phyloP scores from a whole-genome alignment of 1,284 basidiomycete genomes.

The Malassezia globosa region DNA sequence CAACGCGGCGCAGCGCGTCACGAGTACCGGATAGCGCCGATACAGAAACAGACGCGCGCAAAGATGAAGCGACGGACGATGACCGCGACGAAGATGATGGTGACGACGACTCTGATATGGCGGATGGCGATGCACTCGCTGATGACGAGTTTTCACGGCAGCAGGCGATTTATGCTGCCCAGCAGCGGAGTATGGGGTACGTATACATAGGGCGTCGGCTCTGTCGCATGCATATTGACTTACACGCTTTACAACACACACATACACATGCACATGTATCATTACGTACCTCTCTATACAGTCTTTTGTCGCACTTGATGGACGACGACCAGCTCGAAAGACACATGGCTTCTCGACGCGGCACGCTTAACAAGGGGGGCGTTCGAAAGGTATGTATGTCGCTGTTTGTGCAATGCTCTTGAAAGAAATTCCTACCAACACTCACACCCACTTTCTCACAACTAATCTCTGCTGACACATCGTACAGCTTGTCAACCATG shows the following conservation, averaged over 20 bases:
- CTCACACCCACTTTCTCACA: neutral
- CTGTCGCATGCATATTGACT: neutral
- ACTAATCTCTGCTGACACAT: too few relatives aligned
- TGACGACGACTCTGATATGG: conserved; percentile 38
- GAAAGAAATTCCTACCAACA: too few relatives aligned
- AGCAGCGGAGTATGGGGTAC: conserved; percentile 47
- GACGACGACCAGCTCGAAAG: conserved; percentile 71
- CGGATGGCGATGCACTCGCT: conserved; percentile 31
- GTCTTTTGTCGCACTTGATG: conserved; percentile 76
- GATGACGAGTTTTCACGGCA: conserved; percentile 32
- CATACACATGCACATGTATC: too few relatives aligned
- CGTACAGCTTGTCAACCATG: conserved; percentile 78
- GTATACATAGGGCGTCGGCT: too few relatives aligned
- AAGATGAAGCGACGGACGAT: conserved; percentile 31
- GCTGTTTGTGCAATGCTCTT: conserved; percentile 36
- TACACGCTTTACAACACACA: too few relatives aligned
- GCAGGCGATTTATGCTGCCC: conserved; percentile 44
- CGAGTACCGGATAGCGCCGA: neutral
- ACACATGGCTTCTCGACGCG: conserved; percentile 72
- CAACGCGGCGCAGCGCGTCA: conserved; percentile 11
- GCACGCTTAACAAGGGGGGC: conserved; percentile 68
- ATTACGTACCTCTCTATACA: too few relatives aligned
- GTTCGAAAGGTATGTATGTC: conserved; percentile 74
- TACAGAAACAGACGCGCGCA: conserved; percentile 19
- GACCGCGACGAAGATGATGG: conserved; percentile 20